Base-by-base conservation (phyloP, 495 filamentous ascomycete species). In the Trypethelium eluteriae region DNA sequence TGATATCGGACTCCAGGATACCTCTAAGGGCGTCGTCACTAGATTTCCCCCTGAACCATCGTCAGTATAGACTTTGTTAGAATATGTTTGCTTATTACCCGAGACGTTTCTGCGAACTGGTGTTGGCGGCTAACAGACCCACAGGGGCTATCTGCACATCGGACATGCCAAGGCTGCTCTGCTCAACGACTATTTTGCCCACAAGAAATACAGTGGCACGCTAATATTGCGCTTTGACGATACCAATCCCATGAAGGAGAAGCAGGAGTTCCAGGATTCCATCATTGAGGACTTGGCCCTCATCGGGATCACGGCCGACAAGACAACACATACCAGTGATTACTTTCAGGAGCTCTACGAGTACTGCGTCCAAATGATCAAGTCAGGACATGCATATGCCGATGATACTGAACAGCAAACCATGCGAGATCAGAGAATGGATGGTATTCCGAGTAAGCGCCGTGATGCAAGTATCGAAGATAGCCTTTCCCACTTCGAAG, bases 1-100 rank as follows among this genome's bases (percentile, higher is more conserved):
- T 78, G 92, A 94, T 71, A 90, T 98, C 75, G 89, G 88, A 2
- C 83, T 98, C 25, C 86, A 88, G 66, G 88, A 95, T 72, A 88
- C 86, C n/a, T 90, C 90, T 39, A 89, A 94, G 74, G 94, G 94
- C 7, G 93, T 98, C 38, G 90, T 98, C 38, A 94, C 91, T 35
- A 81, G 95, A 68, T 98, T 98, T 80, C 88, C 93, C 16, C 94
- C 94, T 1, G 94, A 98, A 86, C 94, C 94, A 68, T 96, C 93
- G 84, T 90, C 79, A 80, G 85, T 79, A 39, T 35, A 36, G 53
- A 34, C 18, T 53, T 34, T 7, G 9, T 59, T 14, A 0, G 53
- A 59, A 59, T 3, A 5, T 3, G 3, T 59, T 10, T 65, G 11
- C 6, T 53, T 18, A 16, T 63, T 50, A 49, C 62, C 69, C 7